Conservation (phyloP, 345 rosid genomes). For the Mercurialis annua region DNA sequence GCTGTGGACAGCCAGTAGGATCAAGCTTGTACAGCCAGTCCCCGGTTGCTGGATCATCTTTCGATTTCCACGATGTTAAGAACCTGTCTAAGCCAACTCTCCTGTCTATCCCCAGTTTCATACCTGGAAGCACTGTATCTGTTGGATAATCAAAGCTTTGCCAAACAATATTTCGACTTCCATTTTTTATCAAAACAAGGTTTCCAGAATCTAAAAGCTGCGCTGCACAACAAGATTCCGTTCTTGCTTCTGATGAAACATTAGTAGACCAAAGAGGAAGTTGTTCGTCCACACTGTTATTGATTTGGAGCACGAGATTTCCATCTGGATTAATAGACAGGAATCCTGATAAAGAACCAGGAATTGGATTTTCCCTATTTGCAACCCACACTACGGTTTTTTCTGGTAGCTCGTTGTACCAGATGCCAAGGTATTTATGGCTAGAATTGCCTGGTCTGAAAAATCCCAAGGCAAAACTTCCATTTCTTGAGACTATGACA, state of each 20-base stretch:
- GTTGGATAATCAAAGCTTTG: too few relatives aligned
- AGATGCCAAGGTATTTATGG: conserved; percentile 6
- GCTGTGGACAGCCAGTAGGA: not conserved
- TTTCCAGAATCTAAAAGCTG: too few relatives aligned
- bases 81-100: too few relatives aligned
- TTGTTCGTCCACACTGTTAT: too few relatives aligned
- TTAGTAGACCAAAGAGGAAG: not conserved
- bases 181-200: too few relatives aligned
- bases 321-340: not conserved
- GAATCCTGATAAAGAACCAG: conserved; percentile 1
- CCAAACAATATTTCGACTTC: too few relatives aligned
- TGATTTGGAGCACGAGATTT: not conserved
- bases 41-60: not conserved
- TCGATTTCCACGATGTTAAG: not conserved
- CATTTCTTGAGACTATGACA: conserved; percentile 1
- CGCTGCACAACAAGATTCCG: not conserved
- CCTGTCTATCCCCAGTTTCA: too few relatives aligned
- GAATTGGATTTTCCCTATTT: conserved; percentile 17
- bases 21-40: not conserved
- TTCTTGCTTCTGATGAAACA: not conserved
- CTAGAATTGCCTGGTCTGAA: conserved; percentile 4
- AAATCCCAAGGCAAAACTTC: not conserved
- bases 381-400: conserved; percentile 15
- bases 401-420: conserved; percentile 7
- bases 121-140: too few relatives aligned